Evolutionary conservation across 306 rosid species (phyloP), one percentile per base, ranked within the genome.

Genomic region (Vigna trinervia): DNA sequence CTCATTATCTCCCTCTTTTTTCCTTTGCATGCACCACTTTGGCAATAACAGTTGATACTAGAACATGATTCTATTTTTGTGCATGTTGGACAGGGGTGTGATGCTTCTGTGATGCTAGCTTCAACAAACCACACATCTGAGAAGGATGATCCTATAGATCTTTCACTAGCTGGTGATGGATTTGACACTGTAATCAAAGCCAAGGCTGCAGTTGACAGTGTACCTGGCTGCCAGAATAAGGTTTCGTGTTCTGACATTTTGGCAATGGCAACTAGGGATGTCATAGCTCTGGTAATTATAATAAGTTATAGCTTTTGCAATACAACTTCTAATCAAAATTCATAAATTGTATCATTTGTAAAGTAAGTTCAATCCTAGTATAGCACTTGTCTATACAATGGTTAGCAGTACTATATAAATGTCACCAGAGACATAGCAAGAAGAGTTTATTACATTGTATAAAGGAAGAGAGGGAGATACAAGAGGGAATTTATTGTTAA

Each of bases 211-310:
- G 88, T 94, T 63, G 96, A 92, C n/a, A 70, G 86, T 43, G 91
- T 89, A 3, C 81, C 87, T 63, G 74, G 53, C 36, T 92, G 98
- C 85, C 78, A 58, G 78, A 82, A 92, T 47, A 89, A 90, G 86
- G 97, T 94, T 74, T 94, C 98, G 3, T 94, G 98, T 79, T 96
- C 98, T 75, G 97, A 92, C 74, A 89, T 94, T n/a, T 79, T 94
- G 80, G 96, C 98, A 74, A 32, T 94, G 89, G 97, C 97, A 48
- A 77, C 97, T 8, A 92, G 97, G 68, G 97, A 92, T 60, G 93
- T 87, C 39, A 39, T 94, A 36, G 76, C 32, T 48, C 83, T 94
- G 97, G 97, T 94, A 87, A 52, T 4, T 84, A 26, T 36, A 69
- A 32, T 7, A 17, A 64, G 28, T 3, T 26, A 57, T 41, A 57